Evolutionary conservation across 1,139 yeast genomes (phyloP), one percentile per base, ranked within the genome.

Genomic region (Kodamaea anthophila): DNA sequence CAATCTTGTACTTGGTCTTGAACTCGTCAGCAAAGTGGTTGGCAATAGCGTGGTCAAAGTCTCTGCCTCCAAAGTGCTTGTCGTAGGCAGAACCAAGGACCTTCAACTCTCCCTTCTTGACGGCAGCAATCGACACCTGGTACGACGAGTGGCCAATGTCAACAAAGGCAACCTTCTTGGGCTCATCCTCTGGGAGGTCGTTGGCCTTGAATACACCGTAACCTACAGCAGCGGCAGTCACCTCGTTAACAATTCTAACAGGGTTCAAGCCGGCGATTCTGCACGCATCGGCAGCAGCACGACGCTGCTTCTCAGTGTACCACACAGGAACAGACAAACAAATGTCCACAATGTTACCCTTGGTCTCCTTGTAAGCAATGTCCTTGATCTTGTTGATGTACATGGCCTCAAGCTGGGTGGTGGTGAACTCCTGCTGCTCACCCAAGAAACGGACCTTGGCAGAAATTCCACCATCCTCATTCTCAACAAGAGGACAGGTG

Each of bases 31-130:
- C 96, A 51, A 91, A 88, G 64, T 87, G 93, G 62, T 86, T 79
- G 46, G 97, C 88, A 53, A 91, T 85, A 42, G 95, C 96, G 51
- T 69, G 70, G 65, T 91, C 98, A 41, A 93, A 80, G 58, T 87
- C 86, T 68, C 99, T 83, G 61, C 99, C 98, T 72, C 99, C 99
- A 51, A 91, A 91, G 68, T 86, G 87, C 65, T 86, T 85, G 67
- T 88, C 96, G 56, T 77, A 84, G 50, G 95, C 93, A 39, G 94
- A 75, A 48, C 95, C 94, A 51, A 91, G 69, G 35, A 91, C 74
- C 70, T 86, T 87, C 64, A 88, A 77, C 69, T 91, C 97, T 54
- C 98, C 98, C 68, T 80, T 87, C 74, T 86, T 87, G 64, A 91
- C 79, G 37, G 95, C 81, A 38, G 87, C 94, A 51, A 91, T 72